Evolutionary conservation across 1,284 basidiomycete genomes (phyloP).

Genomic region (Rhodotorula sp.): DNA sequence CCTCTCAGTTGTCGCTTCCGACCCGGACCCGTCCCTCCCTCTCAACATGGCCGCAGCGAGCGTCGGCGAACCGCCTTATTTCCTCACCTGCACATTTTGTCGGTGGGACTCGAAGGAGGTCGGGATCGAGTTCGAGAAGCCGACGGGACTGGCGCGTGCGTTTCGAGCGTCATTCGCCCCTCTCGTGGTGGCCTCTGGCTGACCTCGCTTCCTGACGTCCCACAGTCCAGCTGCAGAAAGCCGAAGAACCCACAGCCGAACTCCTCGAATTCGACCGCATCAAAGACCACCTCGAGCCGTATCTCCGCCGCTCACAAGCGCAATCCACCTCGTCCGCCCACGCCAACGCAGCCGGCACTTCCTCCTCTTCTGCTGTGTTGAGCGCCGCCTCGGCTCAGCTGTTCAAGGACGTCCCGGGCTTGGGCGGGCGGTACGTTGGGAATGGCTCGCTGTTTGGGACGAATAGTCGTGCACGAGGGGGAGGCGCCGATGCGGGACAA

Average conservation of each 20-base stretch:
- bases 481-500: conserved; percentile 1
- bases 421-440: conserved; percentile 11
- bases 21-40: conserved; percentile 61
- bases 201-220: too few relatives aligned
- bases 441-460: conserved; percentile 9
- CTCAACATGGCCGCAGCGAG: conserved; percentile 46
- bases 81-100: conserved; percentile 86
- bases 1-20: conserved; percentile 79
- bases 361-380: conserved; percentile 52
- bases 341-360: conserved; percentile 11
- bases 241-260: conserved; percentile 78
- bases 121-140: conserved; percentile 90
- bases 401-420: conserved; percentile 45
- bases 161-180: neutral
- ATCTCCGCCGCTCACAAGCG: conserved; percentile 54
- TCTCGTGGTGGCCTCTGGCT: too few relatives aligned
- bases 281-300: conserved; percentile 91
- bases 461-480: neutral
- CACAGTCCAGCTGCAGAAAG: conserved; percentile 80
- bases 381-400: conserved; percentile 57
- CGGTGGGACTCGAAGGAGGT: conserved; percentile 91
- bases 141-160: conserved; percentile 70
- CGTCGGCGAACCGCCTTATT: conserved; percentile 79
- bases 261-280: conserved; percentile 83
- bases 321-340: conserved; percentile 4